Conservation (phyloP, 176 grass and related monocot species). For the Themeda triandra region DNA sequence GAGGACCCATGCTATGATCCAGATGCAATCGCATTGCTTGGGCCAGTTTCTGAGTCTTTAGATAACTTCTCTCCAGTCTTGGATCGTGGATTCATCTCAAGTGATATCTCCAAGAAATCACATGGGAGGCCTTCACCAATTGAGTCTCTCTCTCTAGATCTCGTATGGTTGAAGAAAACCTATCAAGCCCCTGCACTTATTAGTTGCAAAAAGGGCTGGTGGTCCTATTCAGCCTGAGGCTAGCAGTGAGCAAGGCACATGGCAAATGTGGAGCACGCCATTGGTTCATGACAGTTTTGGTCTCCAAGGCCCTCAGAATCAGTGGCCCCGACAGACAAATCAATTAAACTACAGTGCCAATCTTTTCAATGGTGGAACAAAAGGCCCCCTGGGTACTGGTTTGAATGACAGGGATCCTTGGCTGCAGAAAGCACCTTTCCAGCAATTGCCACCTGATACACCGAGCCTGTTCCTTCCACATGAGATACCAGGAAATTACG, state of each 20-base stretch:
- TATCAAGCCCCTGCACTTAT: conserved; percentile 20
- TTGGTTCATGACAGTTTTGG: conserved; percentile 66
- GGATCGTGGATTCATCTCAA: conserved; percentile 43
- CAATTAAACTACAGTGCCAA: conserved; percentile 34
- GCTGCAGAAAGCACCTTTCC: conserved; percentile 48
- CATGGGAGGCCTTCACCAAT: conserved; percentile 78
- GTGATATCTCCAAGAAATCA: conserved; percentile 41
- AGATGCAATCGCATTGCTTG: conserved; percentile 69
- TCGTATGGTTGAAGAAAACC: no score
- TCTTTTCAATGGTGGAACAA: conserved; percentile 54
- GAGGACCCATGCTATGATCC: conserved; percentile 88
- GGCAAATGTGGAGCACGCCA: conserved; percentile 86
- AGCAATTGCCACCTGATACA: conserved; percentile 52
- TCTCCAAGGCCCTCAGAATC: conserved; percentile 47
- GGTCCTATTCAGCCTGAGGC: conserved; percentile 37
- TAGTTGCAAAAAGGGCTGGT: conserved; percentile 31
- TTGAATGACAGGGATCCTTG: conserved; percentile 46
- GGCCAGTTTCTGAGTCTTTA: conserved; percentile 73
- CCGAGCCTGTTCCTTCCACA: conserved; percentile 57
- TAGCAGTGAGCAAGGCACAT: conserved; percentile 57
- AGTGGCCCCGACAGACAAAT: conserved; percentile 54
- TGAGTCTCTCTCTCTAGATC: no score
- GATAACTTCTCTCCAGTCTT: conserved; percentile 58
- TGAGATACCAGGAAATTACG: conserved; percentile 48
- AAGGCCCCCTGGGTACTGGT: conserved; percentile 25